A percentile compares a stretch with the other conserved stretches of the same genome.
Conservation (phyloP, 306 rosid species). For the Mucuna pruriens region DNA sequence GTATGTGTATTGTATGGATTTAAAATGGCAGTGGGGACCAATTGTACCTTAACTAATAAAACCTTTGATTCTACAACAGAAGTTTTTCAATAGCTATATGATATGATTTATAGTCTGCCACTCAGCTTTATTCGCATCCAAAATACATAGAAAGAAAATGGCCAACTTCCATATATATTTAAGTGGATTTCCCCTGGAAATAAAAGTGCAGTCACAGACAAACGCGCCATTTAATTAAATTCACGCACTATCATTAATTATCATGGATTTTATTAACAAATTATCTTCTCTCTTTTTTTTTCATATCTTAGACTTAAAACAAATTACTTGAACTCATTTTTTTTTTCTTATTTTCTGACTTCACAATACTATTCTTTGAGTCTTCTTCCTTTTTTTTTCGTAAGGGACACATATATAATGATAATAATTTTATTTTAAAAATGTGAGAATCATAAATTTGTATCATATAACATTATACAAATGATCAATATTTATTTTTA, state of each 20-base stretch:
- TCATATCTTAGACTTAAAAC: not conserved
- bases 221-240: not conserved
- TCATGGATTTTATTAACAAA: not conserved
- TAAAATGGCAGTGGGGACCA: conserved; percentile 38
- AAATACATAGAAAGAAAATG: conserved; percentile 32
- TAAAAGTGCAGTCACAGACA: not conserved
- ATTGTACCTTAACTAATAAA: not conserved
- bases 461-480: not conserved
- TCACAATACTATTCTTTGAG: not conserved
- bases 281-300: not conserved
- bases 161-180: not conserved
- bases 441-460: too few relatives aligned
- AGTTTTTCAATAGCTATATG: not conserved
- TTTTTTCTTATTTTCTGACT: not conserved
- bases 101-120: not conserved
- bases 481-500: not conserved
- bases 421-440: not conserved
- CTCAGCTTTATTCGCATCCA: conserved; percentile 29
- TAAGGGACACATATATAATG: too few relatives aligned
- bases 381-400: not conserved
- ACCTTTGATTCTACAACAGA: conserved; percentile 32
- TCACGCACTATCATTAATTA: not conserved
- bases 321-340: not conserved
- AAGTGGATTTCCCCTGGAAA: not conserved
- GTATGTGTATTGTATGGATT: conserved; percentile 13